Evolutionary conservation across 176 grass and related monocot genomes (phyloP).

Genomic region (Hyparrhenia diplandra): DNA sequence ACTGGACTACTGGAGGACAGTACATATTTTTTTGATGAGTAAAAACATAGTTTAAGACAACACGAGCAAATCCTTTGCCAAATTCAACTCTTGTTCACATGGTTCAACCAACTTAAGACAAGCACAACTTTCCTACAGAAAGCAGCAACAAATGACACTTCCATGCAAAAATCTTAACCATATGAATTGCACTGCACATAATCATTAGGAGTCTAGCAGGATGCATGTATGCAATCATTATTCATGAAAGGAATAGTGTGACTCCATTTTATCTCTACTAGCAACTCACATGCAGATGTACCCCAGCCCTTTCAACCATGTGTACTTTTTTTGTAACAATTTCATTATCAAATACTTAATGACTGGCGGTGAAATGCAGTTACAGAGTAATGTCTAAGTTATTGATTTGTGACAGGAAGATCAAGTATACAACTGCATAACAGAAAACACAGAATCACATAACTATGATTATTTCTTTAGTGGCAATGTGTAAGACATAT

Average conservation of each 20-base stretch:
- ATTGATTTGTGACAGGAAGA: background rate
- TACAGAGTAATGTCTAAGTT: background rate
- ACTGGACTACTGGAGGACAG: background rate
- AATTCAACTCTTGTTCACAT: constrained; percentile 16
- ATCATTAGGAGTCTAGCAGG: background rate
- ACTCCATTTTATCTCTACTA: background rate
- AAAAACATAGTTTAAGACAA: background rate
- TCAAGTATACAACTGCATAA: constrained; percentile 19
- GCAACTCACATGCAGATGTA: background rate
- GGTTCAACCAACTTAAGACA: constrained; percentile 11
- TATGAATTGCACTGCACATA: background rate
- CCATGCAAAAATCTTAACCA: background rate
- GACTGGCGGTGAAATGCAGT: background rate
- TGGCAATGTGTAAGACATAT: background rate
- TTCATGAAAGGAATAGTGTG: background rate
- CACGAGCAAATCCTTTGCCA: background rate
- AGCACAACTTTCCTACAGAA: constrained; percentile 10
- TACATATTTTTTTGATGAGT: background rate
- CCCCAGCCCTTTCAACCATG: background rate
- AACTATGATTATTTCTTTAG: background rate
- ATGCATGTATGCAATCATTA: background rate
- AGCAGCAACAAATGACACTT: background rate
- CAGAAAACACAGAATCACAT: constrained; percentile 14
- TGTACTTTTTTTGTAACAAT: background rate
- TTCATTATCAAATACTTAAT: background rate